These are phyloP conservation scores for Hansenula anomala DNA, from an alignment of 1,139 yeast species.

Conservation along the genomic window DNA sequence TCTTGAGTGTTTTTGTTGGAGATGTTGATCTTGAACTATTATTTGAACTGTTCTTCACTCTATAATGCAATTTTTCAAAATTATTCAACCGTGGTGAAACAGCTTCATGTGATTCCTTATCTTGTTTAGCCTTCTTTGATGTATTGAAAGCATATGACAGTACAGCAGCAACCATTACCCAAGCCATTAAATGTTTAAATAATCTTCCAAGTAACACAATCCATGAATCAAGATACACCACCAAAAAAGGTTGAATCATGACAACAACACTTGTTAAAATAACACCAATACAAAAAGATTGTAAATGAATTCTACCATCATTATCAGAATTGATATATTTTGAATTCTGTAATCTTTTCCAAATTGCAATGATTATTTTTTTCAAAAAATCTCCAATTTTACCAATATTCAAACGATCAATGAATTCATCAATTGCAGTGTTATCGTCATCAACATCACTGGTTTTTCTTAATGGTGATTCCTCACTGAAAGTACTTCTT, in stretches of 20 bases:
- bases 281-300: conserved; percentile 18
- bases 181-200: conserved; percentile 15
- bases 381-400: conserved; percentile 4
- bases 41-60: conserved; percentile 4
- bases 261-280: conserved; percentile 10
- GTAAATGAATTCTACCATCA: conserved; percentile 18
- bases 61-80: conserved; percentile 5
- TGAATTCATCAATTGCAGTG: conserved; percentile 10
- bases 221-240: conserved; percentile 20
- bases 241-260: conserved; percentile 18
- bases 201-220: conserved; percentile 12
- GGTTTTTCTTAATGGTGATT: too few relatives aligned
- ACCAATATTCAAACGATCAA: conserved; percentile 13
- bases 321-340: conserved; percentile 14
- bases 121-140: neutral
- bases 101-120: too few relatives aligned
- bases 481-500: neutral
- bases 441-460: neutral
- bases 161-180: conserved; percentile 14
- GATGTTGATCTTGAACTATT: conserved; percentile 3
- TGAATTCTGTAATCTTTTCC: conserved; percentile 10
- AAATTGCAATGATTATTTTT: neutral
- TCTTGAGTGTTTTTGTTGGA: neutral
- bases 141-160: conserved; percentile 14
- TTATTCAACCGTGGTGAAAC: neutral